Evolutionary conservation across 306 rosid genomes (phyloP), one percentile per base, ranked within the genome.

Genomic region (Cucumis hystrix): DNA sequence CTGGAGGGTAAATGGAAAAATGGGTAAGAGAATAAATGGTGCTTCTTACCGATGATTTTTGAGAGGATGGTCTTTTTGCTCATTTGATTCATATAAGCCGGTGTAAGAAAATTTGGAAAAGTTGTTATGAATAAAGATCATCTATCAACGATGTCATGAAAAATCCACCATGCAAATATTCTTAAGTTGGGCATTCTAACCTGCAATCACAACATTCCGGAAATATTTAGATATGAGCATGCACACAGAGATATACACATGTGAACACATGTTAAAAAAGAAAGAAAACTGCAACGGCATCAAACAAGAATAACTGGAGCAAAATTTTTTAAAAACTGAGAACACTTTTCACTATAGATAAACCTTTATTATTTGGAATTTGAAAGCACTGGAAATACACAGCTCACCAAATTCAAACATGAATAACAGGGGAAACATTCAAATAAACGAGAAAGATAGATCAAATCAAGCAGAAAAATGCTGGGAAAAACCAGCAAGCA

Each of bases 1-100:
- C 66, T 75, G 10, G 79, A 81, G 28, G 73, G 37, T 45, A 84
- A 87, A 85, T 35, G 10, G 78, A 74, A 72, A 47, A 76, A 65
- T 5, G 20, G 70, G 64, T 75, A 77, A 55, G 74, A 60, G 18
- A 28, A 64, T 62, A 64, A 45, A 65, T 68, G 66, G 10, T 74
- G 85, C 30, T 81, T 87, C 15, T 76, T 54, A 5, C 56, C 18
- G 18, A 77, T 35, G 14, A 55, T 66, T 37, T 33, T 66, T 54
- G 78, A 72, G 30, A 81, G 30, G 33, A 40, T 51, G 56, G 78
- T 68, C n/a, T 54, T 55, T 77, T 20, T 59, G 43, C 75, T 79
- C 88, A 88, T 86, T 75, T 61, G 76, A 71, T 71, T 23, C 30
- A 71, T 49, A 71, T 49, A 14, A 47, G 59, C 41, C 41, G 28